Evolutionary conservation across 1,139 yeast genomes (phyloP).

Genomic region (Casaregolazyma suthepensis): DNA sequence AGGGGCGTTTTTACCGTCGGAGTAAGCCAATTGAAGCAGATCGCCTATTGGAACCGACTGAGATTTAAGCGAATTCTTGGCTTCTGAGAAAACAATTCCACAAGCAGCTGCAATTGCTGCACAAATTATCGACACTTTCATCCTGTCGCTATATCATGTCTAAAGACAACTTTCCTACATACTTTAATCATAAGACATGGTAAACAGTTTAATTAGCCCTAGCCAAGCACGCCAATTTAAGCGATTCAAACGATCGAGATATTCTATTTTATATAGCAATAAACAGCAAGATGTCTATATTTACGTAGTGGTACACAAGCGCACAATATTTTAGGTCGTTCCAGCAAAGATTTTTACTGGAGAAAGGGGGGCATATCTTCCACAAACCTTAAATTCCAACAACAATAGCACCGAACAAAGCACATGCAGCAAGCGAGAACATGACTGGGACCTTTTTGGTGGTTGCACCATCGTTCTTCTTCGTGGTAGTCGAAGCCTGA

Average conservation of each 20-base stretch:
- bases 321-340: not conserved
- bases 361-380: not conserved
- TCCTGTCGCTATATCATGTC: not conserved
- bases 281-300: not conserved
- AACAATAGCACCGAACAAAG: not conserved
- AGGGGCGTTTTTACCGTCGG: slow-evolving; percentile 7
- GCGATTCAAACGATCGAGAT: not conserved
- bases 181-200: not conserved
- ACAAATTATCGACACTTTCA: not conserved
- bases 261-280: not conserved
- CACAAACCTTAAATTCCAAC: not conserved
- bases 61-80: not conserved
- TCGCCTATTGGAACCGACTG: not conserved
- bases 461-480: not conserved
- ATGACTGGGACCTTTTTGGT: not conserved
- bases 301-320: not conserved
- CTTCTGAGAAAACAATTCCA: not conserved
- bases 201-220: not conserved
- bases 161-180: not conserved
- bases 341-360: not conserved
- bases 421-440: not conserved
- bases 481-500: not conserved
- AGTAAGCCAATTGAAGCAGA: slow-evolving; percentile 7
- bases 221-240: not conserved
- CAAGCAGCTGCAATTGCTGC: not conserved